Base-by-base conservation (phyloP, 179 eudicot species). In the Vitellaria paradoxa region DNA sequence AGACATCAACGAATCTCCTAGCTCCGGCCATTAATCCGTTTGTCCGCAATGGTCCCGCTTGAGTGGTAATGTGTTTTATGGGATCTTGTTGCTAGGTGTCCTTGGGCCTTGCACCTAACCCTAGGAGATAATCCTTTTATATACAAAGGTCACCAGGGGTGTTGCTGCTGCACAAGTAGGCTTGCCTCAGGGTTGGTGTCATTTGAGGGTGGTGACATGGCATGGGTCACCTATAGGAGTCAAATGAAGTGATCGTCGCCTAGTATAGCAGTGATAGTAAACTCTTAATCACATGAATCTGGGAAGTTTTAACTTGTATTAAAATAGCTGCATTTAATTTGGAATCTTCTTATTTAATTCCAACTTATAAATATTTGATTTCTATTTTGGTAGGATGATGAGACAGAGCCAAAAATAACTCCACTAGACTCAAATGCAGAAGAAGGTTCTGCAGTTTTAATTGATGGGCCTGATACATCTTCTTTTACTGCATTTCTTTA, bases 401-500 rank as follows among this genome's bases (percentile, higher is more conserved):
- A 75, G 67, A 71, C 59, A 55, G 86, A 81, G 77, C 68, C 86
- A 52, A 83, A 83, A 50, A 71, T 50, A 56, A 81, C 80, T 72
- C 81, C 86, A 68, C 74, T 14, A 57, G 87, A 85, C 53, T 77
- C 88, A 45, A 75, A 61, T 79, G 68, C 84, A 30, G 90, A 91
- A 77, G 95, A 88, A 68, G 83, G 83, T 69, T 73, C 86, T 63
- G 75, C 57, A 61, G 86, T 71, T 66, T 79, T 88, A 72, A 85
- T 72, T 47, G 89, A 85, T 6, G 99, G 91, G 73, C 99, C 99
- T 10, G 99, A 96, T 86, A 96, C 99, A 20, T 93, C 98, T 69
- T 96, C 99, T 46, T 96, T 96, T 77, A 75, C 97, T 20, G 99
- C 99, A 61, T 96, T 96, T 73, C 87, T 96, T 2, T 86, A 81